Evolutionary conservation across 805 yeast species (phyloP).

Genomic region (Scheffersomyces amazonensis): DNA sequence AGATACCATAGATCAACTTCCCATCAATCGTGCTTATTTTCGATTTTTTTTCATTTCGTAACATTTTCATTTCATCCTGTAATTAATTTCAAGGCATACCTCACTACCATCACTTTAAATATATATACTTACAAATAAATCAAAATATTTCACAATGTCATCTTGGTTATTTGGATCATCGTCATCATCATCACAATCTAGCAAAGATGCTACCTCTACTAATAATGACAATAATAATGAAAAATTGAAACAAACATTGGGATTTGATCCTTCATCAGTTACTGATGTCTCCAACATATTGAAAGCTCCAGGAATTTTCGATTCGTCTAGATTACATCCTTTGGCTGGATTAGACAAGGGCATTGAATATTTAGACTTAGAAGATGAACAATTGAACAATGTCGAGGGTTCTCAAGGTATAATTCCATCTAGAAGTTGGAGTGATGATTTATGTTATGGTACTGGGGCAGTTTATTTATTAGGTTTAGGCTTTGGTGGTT

Average conservation of each 20-base stretch:
- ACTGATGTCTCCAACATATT: slow-evolving; percentile 62
- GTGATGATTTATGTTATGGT: slow-evolving; percentile 96
- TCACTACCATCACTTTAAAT: not conserved
- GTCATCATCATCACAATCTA: not conserved
- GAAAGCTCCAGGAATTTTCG: slow-evolving; percentile 54
- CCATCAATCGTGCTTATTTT: too few species aligned
- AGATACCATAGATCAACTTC: too few species aligned
- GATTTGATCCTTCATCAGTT: slow-evolving; percentile 66
- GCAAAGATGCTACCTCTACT: slow-evolving; percentile 1
- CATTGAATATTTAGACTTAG: slow-evolving; percentile 85
- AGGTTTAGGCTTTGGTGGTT: slow-evolving; percentile 88
- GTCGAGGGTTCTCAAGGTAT: slow-evolving; percentile 87
- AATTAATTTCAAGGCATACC: not conserved
- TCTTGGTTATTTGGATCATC: slow-evolving; percentile 49
- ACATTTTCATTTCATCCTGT: not conserved
- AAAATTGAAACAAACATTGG: slow-evolving; percentile 34
- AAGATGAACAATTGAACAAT: slow-evolving; percentile 68
- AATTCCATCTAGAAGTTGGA: slow-evolving; percentile 96
- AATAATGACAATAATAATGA: slow-evolving; percentile 12
- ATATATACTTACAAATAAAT: not conserved
- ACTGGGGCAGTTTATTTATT: slow-evolving; percentile 90
- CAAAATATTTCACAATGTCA: slow-evolving; percentile 12
- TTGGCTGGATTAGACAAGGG: slow-evolving; percentile 89
- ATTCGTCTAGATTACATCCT: slow-evolving; percentile 74
- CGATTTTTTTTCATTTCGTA: too few species aligned